Evolutionary conservation across 306 rosid species (phyloP).

Genomic region (Prunus salicina): DNA sequence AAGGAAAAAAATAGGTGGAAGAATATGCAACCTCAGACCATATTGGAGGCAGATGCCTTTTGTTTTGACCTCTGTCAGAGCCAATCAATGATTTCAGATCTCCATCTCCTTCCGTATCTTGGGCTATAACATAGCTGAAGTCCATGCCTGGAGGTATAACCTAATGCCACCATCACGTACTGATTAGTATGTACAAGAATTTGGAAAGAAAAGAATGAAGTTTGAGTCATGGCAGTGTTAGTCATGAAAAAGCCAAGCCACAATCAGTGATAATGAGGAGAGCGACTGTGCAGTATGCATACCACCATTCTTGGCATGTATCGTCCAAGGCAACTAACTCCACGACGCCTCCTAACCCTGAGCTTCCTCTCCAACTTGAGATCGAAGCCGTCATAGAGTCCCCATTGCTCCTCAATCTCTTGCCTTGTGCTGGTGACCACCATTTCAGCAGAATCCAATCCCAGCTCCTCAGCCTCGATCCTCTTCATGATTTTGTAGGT

Average conservation of each 20-base stretch:
- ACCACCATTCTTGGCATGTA: conserved; percentile 82
- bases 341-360: conserved; percentile 60
- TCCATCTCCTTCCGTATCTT: conserved; percentile 64
- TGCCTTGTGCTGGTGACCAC: conserved; percentile 86
- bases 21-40: conserved; percentile 67
- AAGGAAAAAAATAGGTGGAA: conserved; percentile 4
- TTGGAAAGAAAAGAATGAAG: neutral
- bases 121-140: conserved; percentile 64
- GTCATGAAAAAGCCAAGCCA: neutral
- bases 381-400: conserved; percentile 72
- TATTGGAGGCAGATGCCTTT: conserved; percentile 62
- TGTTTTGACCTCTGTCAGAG: conserved; percentile 58
- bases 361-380: conserved; percentile 77
- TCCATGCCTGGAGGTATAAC: conserved; percentile 89
- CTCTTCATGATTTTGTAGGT: conserved; percentile 72
- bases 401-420: conserved; percentile 93
- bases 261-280: neutral
- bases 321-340: conserved; percentile 77
- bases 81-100: conserved; percentile 70
- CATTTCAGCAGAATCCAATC: conserved; percentile 77
- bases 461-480: conserved; percentile 74
- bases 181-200: neutral
- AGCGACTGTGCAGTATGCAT: conserved; percentile 16
- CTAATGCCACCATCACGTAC: conserved; percentile 23
- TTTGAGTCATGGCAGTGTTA: neutral